Percentiles rank a stretch among this genome's conserved stretches.
These are phyloP conservation scores for Gracilaria caudata DNA, from an alignment of 23 red algal genomes.

Conservation along the genomic window DNA sequence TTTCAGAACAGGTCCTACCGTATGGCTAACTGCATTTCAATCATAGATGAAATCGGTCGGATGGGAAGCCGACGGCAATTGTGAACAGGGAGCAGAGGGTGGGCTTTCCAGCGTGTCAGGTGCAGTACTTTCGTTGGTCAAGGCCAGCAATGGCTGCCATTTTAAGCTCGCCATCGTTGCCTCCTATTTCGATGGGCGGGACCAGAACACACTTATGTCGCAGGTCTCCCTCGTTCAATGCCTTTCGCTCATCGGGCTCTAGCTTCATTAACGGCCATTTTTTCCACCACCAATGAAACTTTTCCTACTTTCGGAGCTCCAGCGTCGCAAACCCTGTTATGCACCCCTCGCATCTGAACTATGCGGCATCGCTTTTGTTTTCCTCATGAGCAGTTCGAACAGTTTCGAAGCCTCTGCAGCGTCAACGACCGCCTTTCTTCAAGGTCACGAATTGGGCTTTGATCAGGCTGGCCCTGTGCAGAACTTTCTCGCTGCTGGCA, in stretches of 20 bases:
- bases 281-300: background rate
- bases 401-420: background rate
- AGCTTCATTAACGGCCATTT: background rate
- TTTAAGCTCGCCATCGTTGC: background rate
- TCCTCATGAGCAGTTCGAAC: background rate
- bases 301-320: background rate
- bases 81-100: too few species aligned
- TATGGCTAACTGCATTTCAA: too few species aligned
- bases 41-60: too few species aligned
- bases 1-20: too few species aligned
- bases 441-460: background rate
- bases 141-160: background rate
- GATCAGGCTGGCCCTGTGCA: slow-evolving; percentile 20
- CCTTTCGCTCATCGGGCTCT: background rate
- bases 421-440: background rate
- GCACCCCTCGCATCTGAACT: background rate
- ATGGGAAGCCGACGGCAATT: too few species aligned
- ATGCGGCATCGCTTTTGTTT: background rate
- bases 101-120: too few species aligned
- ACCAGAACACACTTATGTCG: background rate
- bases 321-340: background rate
- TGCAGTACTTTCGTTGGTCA: background rate
- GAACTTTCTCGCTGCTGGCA: slow-evolving; percentile 43
- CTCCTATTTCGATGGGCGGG: background rate
- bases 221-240: background rate